These are phyloP conservation scores for Spathaspora passalidarum DNA, from an alignment of 805 yeast genomes.

Conservation along the genomic window DNA sequence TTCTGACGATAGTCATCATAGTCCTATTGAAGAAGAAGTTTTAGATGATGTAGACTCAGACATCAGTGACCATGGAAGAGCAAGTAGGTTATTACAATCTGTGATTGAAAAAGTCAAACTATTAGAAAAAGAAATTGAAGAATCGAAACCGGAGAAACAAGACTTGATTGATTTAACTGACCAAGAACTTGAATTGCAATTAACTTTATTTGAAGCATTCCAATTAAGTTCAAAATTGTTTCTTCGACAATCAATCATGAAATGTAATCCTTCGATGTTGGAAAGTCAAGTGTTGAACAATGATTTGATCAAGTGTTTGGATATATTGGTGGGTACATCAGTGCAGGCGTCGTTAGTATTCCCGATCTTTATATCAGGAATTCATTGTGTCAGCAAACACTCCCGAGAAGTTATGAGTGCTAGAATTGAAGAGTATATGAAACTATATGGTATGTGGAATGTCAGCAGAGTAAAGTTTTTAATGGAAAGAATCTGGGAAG, in stretches of 20 bases:
- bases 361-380: conserved; percentile 76
- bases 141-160: conserved; percentile 49
- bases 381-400: conserved; percentile 54
- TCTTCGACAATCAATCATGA: conserved; percentile 61
- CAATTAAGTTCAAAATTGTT: conserved; percentile 68
- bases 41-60: conserved; percentile 16
- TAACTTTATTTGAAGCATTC: conserved; percentile 68
- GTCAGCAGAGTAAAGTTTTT: conserved; percentile 42
- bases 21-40: conserved; percentile 7
- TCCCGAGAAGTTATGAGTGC: conserved; percentile 51
- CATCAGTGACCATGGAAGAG: conserved; percentile 20
- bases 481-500: conserved; percentile 48
- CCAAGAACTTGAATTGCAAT: conserved; percentile 60
- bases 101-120: conserved; percentile 30
- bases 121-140: conserved; percentile 48
- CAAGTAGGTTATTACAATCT: conserved; percentile 19
- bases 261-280: conserved; percentile 56
- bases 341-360: conserved; percentile 73
- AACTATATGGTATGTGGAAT: conserved; percentile 69
- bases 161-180: conserved; percentile 40
- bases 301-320: conserved; percentile 55
- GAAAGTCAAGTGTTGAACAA: conserved; percentile 59
- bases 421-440: conserved; percentile 54
- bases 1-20: not conserved
- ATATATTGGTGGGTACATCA: conserved; percentile 58